phyloP scores from a whole-genome alignment of 2,329 filamentous ascomycete genomes.

The Xylariaceae sp. region DNA sequence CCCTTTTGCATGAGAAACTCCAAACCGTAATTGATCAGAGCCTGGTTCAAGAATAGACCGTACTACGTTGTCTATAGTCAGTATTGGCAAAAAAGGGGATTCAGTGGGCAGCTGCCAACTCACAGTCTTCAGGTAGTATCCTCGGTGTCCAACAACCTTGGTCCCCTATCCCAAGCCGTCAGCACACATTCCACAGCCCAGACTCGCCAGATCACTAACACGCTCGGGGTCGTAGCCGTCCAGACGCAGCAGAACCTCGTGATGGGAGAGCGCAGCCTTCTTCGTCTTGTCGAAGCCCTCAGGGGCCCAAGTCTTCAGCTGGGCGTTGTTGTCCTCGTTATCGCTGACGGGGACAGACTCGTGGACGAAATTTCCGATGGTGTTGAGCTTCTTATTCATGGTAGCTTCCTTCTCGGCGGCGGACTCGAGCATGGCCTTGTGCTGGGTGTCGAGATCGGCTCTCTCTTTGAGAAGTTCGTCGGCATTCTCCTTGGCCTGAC shows the following conservation, averaged over 20 bases:
- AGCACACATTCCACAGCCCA: background rate
- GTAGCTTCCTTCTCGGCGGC: slow-evolving; percentile 71
- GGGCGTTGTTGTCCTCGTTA: slow-evolving; percentile 69
- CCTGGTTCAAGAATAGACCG: slow-evolving; percentile 88
- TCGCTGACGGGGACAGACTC: slow-evolving; percentile 49
- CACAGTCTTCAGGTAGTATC: slow-evolving; percentile 74
- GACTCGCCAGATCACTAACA: slow-evolving; percentile 1
- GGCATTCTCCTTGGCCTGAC: slow-evolving; percentile 78
- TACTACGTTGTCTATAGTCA: slow-evolving; percentile 45
- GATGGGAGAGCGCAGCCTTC: slow-evolving; percentile 78
- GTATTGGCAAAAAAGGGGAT: background rate
- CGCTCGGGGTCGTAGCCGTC: slow-evolving; percentile 92
- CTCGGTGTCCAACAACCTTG: slow-evolving; percentile 90
- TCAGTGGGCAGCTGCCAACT: background rate
- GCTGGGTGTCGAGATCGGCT: slow-evolving; percentile 70
- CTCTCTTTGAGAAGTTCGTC: slow-evolving; percentile 77
- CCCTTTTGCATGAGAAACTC: slow-evolving; percentile 80
- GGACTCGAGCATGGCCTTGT: slow-evolving; percentile 71
- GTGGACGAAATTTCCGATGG: slow-evolving; percentile 89
- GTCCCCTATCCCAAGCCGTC: slow-evolving; percentile 48
- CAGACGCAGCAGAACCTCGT: slow-evolving; percentile 84
- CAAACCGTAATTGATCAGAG: slow-evolving; percentile 90
- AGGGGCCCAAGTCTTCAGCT: slow-evolving; percentile 76
- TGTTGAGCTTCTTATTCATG: slow-evolving; percentile 74
- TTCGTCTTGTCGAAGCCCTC: slow-evolving; percentile 71